Base-by-base conservation (phyloP, 768 basidiomycete genomes). In the Phanerodontia chrysosporium region DNA sequence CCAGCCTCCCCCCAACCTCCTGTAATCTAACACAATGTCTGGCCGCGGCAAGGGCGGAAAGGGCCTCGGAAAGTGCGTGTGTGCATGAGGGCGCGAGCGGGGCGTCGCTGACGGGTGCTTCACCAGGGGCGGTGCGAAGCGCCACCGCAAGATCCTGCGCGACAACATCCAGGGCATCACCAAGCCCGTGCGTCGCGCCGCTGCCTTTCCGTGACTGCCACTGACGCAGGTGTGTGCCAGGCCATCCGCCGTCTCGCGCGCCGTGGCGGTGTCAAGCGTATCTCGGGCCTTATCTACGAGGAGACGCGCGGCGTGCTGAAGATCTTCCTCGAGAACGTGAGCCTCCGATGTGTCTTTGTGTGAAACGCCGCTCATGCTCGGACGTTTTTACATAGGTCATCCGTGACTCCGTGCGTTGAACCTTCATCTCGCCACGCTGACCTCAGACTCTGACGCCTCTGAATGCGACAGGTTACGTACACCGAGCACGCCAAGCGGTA, bases 201-300 rank as follows among this genome's bases (percentile, higher is more conserved):
- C n/a, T n/a, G n/a, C n/a, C n/a, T n/a, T n/a, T n/a, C n/a, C n/a
- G n/a, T n/a, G n/a, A n/a, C n/a, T n/a, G n/a, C n/a, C n/a, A n/a
- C n/a, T n/a, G n/a, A n/a, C n/a, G n/a, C n/a, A n/a, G n/a, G n/a
- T n/a, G n/a, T n/a, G 30, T 48, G 58, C 27, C 22, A 62, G 61
- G 61, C 89, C 69, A 86, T 96, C 74, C 90, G 89, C 81, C 92
- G 95, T 82, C 91, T 98, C 58, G 94, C 94, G 51, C 91, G 91
- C 74, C 90, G 94, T 83, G 93, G 95, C 70, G 95, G 95, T 90
- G 94, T 96, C 70, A 95, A 97, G 83, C 87, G 91, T 91, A 92
- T 92, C 69, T 90, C 88, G 45, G 84, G 92, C 74, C 84, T 94
- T 63, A 94, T 95, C 78, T 95, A 96, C 76, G 93, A 95, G 72